phyloP scores from a whole-genome alignment of 2,329 filamentous ascomycete genomes.

The Pseudofabraea citricarpa region DNA sequence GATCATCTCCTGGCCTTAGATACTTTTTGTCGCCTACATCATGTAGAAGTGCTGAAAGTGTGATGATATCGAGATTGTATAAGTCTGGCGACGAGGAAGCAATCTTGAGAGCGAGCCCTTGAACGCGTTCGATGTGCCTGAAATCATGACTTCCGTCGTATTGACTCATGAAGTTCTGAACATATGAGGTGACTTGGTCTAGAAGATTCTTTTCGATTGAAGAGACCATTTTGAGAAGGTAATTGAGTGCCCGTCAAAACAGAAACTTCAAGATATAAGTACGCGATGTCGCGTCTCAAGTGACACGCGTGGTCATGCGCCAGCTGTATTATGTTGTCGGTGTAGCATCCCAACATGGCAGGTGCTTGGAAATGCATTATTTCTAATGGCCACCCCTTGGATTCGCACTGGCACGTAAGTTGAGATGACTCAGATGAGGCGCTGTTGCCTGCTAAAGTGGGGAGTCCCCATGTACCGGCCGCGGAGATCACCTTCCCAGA shows the following conservation, averaged over 20 bases:
- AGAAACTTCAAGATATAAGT: too few species aligned
- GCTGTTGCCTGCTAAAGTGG: background rate
- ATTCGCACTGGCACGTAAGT: too few species aligned
- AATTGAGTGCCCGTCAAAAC: too few species aligned
- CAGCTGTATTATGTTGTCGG: too few species aligned
- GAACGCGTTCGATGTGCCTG: constrained; percentile 65
- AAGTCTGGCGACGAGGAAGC: constrained; percentile 33
- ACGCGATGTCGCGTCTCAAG: too few species aligned
- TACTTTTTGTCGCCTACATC: constrained; percentile 86
- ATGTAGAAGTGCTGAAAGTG: constrained; percentile 71
- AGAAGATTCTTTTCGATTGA: constrained; percentile 34
- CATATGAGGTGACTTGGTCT: constrained; percentile 51
- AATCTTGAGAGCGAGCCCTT: constrained; percentile 31
- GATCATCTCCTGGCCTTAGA: constrained; percentile 42
- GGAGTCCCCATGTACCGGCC: background rate
- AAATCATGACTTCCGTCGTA: constrained; percentile 87
- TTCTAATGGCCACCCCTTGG: too few species aligned
- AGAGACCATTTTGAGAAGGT: too few species aligned
- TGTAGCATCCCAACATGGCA: too few species aligned
- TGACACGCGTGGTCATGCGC: too few species aligned
- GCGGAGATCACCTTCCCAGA: constrained; percentile 6
- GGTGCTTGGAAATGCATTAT: too few species aligned
- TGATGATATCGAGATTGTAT: constrained; percentile 53
- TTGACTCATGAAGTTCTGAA: constrained; percentile 63
- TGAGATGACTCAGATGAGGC: too few species aligned